These are phyloP conservation scores for Fusarium phyllophilum DNA, from an alignment of 2,329 filamentous ascomycete species.

Conservation along the genomic window DNA sequence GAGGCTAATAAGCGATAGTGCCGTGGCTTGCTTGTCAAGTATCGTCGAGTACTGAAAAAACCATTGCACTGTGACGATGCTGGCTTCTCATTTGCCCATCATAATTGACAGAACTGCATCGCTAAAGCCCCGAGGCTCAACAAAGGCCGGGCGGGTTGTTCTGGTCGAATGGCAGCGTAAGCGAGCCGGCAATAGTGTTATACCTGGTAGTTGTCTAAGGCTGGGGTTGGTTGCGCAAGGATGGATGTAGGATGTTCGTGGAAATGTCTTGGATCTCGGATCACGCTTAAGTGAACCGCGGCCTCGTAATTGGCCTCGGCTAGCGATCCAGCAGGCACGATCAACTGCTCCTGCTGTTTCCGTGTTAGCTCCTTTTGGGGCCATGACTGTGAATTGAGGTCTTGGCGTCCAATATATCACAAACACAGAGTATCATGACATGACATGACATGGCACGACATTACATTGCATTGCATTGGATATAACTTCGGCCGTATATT, in stretches of 20 bases:
- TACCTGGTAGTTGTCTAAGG: background rate
- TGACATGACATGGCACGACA: background rate
- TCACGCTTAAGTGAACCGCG: constrained; percentile 23
- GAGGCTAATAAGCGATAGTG: constrained; percentile 40
- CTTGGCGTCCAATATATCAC: constrained; percentile 1
- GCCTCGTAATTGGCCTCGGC: constrained; percentile 19
- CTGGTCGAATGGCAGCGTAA: constrained; percentile 23
- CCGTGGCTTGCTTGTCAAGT: constrained; percentile 33
- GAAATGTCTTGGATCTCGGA: constrained; percentile 34
- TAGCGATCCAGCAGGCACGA: background rate
- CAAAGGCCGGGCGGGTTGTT: constrained; percentile 11
- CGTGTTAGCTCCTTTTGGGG: constrained; percentile 19
- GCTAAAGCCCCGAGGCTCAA: constrained; percentile 14
- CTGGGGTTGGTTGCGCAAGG: background rate
- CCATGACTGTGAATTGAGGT: background rate
- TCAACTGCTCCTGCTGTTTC: constrained; percentile 34
- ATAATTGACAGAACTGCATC: constrained; percentile 36
- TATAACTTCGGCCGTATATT: background rate
- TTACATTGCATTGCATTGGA: background rate
- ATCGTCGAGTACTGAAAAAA: constrained; percentile 38
- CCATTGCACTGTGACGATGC: constrained; percentile 39
- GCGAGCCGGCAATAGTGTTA: constrained; percentile 3
- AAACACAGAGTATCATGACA: background rate
- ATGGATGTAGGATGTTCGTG: background rate
- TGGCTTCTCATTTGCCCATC: constrained; percentile 38